Evolutionary conservation across 1,139 yeast species (phyloP).

Genomic region (Suhomyces atakaporum): DNA sequence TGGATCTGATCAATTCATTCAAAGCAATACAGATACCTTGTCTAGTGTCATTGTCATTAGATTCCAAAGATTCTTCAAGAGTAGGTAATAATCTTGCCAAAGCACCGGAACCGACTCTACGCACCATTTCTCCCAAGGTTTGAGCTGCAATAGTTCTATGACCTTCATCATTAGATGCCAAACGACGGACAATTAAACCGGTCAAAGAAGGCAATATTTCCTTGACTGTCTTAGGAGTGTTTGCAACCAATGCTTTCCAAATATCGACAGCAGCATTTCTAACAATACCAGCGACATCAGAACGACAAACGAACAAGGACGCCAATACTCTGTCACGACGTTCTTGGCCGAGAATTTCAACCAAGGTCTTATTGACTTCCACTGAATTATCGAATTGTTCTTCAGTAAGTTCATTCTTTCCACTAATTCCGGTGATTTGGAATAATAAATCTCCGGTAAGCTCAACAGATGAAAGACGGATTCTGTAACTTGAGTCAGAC

Average conservation of each 20-base stretch:
- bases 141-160: constrained; percentile 91
- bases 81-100: constrained; percentile 84
- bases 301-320: constrained; percentile 85
- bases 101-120: constrained; percentile 91
- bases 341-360: constrained; percentile 80
- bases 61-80: constrained; percentile 63
- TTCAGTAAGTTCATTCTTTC: constrained; percentile 64
- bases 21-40: constrained; percentile 97
- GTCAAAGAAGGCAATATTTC: constrained; percentile 88
- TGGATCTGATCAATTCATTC: constrained; percentile 78
- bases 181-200: constrained; percentile 72
- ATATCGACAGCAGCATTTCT: constrained; percentile 92
- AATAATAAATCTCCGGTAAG: constrained; percentile 94
- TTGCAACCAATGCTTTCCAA: constrained; percentile 95
- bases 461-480: constrained; percentile 91
- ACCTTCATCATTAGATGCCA: constrained; percentile 77
- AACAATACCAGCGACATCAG: constrained; percentile 85
- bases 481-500: constrained; percentile 80
- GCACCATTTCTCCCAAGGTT: constrained; percentile 92
- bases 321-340: constrained; percentile 88
- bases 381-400: constrained; percentile 59
- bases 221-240: constrained; percentile 94
- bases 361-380: constrained; percentile 65
- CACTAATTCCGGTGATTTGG: constrained; percentile 90
- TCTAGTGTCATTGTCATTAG: constrained; percentile 75